These are phyloP conservation scores for Coprinopsis cinerea DNA, from an alignment of 768 basidiomycete genomes.

Conservation along the genomic window DNA sequence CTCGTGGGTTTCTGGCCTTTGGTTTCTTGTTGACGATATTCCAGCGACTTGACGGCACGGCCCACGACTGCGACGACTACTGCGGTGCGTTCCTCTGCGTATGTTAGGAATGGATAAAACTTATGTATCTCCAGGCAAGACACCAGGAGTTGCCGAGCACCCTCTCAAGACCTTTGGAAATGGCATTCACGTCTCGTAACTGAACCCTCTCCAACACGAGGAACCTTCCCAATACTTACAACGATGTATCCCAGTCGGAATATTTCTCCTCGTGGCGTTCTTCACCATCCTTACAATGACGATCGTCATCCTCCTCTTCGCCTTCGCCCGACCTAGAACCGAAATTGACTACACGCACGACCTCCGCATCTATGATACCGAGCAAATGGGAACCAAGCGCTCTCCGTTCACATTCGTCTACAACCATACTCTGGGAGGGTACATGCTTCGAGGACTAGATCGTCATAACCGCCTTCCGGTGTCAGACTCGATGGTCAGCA, in stretches of 20 bases:
- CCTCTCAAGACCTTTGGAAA: not conserved
- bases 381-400: not conserved
- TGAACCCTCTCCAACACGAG: not conserved
- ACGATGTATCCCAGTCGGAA: not conserved
- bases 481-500: constrained; percentile 8
- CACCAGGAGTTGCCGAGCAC: not conserved
- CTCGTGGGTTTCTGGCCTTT: no score
- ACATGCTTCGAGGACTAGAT: not conserved
- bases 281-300: constrained; percentile 6
- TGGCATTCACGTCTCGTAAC: not conserved
- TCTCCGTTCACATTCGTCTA: not conserved
- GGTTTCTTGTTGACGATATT: no score
- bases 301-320: constrained; percentile 7
- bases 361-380: constrained; percentile 9
- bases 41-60: no score
- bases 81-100: no score
- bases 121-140: no score
- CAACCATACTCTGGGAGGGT: not conserved
- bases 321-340: constrained; percentile 1
- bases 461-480: not conserved
- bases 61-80: no score
- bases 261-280: constrained; percentile 8
- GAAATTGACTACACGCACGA: constrained; percentile 7
- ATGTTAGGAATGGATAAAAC: no score
- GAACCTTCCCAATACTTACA: not conserved